These are phyloP conservation scores for Microbotryum violaceum DNA, from an alignment of 1,284 basidiomycete genomes.

Conservation along the genomic window DNA sequence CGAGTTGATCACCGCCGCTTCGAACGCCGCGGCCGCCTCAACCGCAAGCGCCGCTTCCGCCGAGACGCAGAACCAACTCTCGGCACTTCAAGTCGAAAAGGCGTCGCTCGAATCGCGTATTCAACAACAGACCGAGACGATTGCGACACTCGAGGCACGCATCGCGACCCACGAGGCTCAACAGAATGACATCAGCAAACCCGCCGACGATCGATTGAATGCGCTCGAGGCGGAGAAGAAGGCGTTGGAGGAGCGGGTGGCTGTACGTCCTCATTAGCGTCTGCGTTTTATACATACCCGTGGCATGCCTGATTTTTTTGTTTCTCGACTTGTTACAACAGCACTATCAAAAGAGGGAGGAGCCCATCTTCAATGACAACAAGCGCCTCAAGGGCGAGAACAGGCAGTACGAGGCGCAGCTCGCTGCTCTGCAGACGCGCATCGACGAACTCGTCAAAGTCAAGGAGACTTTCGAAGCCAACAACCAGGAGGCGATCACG, in stretches of 20 bases:
- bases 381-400: background rate
- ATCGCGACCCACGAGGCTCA: slow-evolving; percentile 3
- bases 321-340: background rate
- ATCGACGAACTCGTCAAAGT: slow-evolving; percentile 9
- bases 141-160: slow-evolving; percentile 8
- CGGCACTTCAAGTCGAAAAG: slow-evolving; percentile 47
- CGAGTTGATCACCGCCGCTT: slow-evolving; percentile 39
- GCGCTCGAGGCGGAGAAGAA: slow-evolving; percentile 13
- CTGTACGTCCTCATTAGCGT: too few relatives aligned
- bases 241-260: background rate
- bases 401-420: background rate
- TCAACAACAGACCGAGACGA: slow-evolving; percentile 12
- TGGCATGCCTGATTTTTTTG: background rate
- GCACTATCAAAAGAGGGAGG: slow-evolving; percentile 16
- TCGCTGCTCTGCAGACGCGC: slow-evolving; percentile 1
- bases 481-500: too few relatives aligned
- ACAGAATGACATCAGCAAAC: slow-evolving; percentile 4
- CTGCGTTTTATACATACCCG: background rate
- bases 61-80: slow-evolving; percentile 42
- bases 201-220: slow-evolving; percentile 6
- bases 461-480: slow-evolving; percentile 10
- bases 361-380: slow-evolving; percentile 28
- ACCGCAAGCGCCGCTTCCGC: slow-evolving; percentile 12
- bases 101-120: slow-evolving; percentile 43
- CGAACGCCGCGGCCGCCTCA: slow-evolving; percentile 26